phyloP scores from a whole-genome alignment of 176 grass and related monocot species.

The Juncus effusus region DNA sequence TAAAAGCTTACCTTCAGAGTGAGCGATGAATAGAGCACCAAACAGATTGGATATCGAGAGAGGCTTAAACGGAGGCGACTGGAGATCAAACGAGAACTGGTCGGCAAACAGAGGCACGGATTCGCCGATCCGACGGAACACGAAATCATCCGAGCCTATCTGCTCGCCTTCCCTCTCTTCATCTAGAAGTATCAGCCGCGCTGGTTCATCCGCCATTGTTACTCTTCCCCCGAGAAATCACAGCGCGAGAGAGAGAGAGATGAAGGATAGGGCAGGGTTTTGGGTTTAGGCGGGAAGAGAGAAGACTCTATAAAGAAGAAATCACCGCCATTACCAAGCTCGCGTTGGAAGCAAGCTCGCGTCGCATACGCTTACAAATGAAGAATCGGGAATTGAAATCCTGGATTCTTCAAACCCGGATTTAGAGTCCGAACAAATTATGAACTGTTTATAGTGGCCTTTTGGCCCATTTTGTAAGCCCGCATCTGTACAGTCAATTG shows the following conservation, averaged over 20 bases:
- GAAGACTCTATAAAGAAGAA: not conserved
- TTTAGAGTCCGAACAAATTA: no score
- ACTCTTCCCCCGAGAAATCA: not conserved
- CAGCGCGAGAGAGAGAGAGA: not conserved
- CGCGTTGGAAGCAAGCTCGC: no score
- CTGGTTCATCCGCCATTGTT: constrained; percentile 41
- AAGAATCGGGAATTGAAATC: constrained; percentile 14
- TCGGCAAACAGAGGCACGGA: constrained; percentile 48
- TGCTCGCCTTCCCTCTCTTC: constrained; percentile 68
- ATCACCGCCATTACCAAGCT: not conserved
- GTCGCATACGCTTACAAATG: not conserved
- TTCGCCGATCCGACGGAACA: constrained; percentile 81
- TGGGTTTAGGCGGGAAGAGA: not conserved
- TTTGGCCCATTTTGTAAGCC: no score
- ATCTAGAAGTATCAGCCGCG: constrained; percentile 44
- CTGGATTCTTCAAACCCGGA: constrained; percentile 36
- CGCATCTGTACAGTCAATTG: no score
- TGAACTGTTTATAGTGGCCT: no score
- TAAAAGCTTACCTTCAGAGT: constrained; percentile 41
- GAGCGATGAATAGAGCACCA: constrained; percentile 63
- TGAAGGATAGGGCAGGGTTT: not conserved
- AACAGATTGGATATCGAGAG: constrained; percentile 66
- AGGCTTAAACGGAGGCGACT: constrained; percentile 50
- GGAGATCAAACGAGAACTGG: constrained; percentile 56
- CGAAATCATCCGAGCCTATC: constrained; percentile 56